A percentile compares a stretch with the other conserved stretches of the same genome.
These are phyloP conservation scores for Tuctoria greenei DNA, from an alignment of 176 grass and related monocot species.

Conservation along the genomic window DNA sequence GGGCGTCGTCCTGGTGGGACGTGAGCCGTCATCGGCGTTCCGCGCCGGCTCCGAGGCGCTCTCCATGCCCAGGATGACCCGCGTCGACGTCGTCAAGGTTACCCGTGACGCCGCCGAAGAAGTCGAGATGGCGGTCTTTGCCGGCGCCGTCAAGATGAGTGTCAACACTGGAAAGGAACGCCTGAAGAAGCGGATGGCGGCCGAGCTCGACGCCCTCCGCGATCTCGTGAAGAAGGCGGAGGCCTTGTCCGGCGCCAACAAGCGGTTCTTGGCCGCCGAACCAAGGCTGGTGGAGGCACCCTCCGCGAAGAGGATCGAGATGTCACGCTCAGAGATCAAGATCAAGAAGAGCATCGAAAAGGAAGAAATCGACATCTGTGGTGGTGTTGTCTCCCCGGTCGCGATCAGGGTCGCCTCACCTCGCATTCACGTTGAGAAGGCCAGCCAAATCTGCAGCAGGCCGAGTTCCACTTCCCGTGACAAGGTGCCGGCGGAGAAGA, in stretches of 20 bases:
- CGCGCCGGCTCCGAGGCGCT: too few relatives aligned
- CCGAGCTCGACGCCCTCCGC: slow-evolving; percentile 8
- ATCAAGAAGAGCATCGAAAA: background rate
- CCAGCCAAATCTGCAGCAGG: background rate
- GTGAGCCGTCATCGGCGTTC: too few relatives aligned
- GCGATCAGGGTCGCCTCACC: background rate
- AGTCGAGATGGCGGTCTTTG: background rate
- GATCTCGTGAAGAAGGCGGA: background rate
- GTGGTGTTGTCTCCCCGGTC: background rate
- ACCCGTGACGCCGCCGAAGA: too few relatives aligned
- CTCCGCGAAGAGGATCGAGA: background rate
- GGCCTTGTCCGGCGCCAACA: background rate
- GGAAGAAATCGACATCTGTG: background rate
- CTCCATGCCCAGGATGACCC: background rate
- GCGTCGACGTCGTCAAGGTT: background rate
- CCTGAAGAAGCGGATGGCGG: background rate
- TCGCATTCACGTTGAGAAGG: too few relatives aligned
- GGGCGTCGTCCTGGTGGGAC: too few relatives aligned
- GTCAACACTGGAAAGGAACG: background rate
- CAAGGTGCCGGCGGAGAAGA: too few relatives aligned
- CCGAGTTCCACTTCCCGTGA: too few relatives aligned
- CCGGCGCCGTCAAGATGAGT: background rate
- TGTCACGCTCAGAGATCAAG: too few relatives aligned
- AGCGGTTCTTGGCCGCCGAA: background rate
- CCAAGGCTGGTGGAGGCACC: too few relatives aligned